Base-by-base conservation (phyloP, 306 rosid species). In the Lablab purpureus region DNA sequence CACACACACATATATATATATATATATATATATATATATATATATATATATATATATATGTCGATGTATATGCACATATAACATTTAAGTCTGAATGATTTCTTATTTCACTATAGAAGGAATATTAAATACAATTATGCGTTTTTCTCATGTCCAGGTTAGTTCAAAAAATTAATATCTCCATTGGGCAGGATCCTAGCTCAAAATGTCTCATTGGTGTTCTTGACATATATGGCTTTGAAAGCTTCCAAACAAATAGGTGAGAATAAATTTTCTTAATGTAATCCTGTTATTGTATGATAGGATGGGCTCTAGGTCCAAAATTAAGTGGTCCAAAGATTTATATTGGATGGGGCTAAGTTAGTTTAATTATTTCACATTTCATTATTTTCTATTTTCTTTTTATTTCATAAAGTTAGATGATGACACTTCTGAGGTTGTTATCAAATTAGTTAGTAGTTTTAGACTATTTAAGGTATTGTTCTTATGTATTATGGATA, bases 181-280 rank as follows among this genome's bases (percentile, higher is more conserved):
- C 98, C 76, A 92, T 94, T 69, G 98, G 97, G 79, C 98, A 92
- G 84, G 97, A 94, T 73, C 75, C 92, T 71, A 41, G 49, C 88
- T 90, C 98, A 47, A 88, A 89, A 28, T 82, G 63, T 84, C 89
- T 89, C 85, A 92, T 94, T 22, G 97, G 98, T 63, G 90, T 94
- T 74, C 97, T 94, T 79, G 97, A 92, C 88, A 94, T 92, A 75
- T 94, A 94, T 85, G 97, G 98, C 79, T 94, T 94, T 83, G 98
- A 94, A 81, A 90, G 93, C 91, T 94, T 94, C 80, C 64, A 72
- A 82, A 65, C 87, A 65, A 94, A 94, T 83, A 89, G 98, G 97
- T 91, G 83, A 87, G 83, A 69, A 70, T 23, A 49, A 18, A 67
- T 72, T 27, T 75, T 71, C 55, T 28, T 47, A 43, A 13, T 34